phyloP scores from a whole-genome alignment of 208 protist species.

The Trypanosoma lewisi region DNA sequence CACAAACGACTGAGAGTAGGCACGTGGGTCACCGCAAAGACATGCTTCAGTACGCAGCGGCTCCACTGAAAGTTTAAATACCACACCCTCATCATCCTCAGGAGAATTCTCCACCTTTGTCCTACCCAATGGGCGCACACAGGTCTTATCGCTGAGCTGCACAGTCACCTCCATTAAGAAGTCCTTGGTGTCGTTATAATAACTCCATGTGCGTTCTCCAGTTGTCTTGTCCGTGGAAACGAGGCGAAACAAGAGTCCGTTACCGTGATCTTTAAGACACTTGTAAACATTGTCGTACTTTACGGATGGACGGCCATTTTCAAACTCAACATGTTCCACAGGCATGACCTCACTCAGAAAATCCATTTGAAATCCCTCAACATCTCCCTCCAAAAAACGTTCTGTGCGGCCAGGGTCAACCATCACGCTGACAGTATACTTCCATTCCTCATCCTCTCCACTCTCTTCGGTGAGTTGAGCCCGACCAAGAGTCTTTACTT shows the following conservation, averaged over 20 bases:
- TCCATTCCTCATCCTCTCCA: constrained; percentile 26
- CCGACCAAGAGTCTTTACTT: constrained; percentile 43
- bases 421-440: constrained; percentile 9
- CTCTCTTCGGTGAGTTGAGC: constrained; percentile 10
- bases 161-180: constrained; percentile 62
- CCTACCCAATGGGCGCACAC: constrained; percentile 42
- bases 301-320: constrained; percentile 45
- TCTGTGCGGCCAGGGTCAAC: constrained; percentile 35
- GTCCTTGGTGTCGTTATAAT: constrained; percentile 83
- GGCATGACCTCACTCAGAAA: constrained; percentile 60
- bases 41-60: constrained; percentile 64
- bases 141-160: constrained; percentile 30
- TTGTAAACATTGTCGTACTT: constrained; percentile 67
- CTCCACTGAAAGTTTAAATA: constrained; percentile 46
- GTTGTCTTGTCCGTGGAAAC: constrained; percentile 44
- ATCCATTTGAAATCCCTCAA: constrained; percentile 38
- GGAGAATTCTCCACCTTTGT: constrained; percentile 20
- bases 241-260: constrained; percentile 82
- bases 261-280: constrained; percentile 76
- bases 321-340: constrained; percentile 45
- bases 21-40: constrained; percentile 42
- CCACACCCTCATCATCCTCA: constrained; percentile 27
- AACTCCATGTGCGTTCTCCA: constrained; percentile 57
- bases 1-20: constrained; percentile 59
- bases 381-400: constrained; percentile 34